phyloP scores from a whole-genome alignment of 106 monocot genomes.

The Acorus gramineus region DNA sequence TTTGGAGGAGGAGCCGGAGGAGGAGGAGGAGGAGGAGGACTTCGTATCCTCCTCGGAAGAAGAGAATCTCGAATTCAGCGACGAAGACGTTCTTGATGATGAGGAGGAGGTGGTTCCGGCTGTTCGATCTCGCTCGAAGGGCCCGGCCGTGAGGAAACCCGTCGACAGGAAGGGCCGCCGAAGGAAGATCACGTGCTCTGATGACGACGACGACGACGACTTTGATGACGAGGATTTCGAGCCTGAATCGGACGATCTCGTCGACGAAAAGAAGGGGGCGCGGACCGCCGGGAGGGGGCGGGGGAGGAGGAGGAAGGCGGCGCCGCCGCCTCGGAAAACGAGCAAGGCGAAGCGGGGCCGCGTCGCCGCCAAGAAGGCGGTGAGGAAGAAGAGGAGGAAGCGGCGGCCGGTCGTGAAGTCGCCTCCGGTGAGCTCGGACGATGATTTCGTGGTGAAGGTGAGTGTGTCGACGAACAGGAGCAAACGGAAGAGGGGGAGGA shows the following conservation, averaged over 20 bases:
- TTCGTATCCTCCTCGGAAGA: no score
- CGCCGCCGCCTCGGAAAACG: not conserved
- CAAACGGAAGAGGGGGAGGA: constrained; percentile 6
- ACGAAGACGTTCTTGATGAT: no score
- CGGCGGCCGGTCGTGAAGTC: not conserved
- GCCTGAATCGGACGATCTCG: constrained; percentile 13
- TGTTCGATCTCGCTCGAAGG: no score
- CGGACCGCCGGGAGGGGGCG: constrained; percentile 13
- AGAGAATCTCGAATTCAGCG: no score
- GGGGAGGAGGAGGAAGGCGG: not conserved
- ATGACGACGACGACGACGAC: no score
- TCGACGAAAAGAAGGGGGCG: not conserved
- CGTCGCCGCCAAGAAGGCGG: constrained; percentile 1
- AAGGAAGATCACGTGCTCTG: no score
- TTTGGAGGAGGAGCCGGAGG: constrained; percentile 36
- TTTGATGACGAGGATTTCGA: constrained; percentile 8
- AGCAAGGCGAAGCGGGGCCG: not conserved
- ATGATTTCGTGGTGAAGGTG: constrained; percentile 35
- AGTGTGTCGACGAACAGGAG: constrained; percentile 4
- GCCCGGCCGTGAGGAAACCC: no score
- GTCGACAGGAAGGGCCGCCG: no score
- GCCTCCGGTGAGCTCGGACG: constrained; percentile 22
- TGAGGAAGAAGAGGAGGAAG: constrained; percentile 1
- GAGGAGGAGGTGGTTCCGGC: no score
- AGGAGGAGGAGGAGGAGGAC: constrained; percentile 24